Conservation (phyloP, 1,139 yeast species). For the Hyphopichia fennica region DNA sequence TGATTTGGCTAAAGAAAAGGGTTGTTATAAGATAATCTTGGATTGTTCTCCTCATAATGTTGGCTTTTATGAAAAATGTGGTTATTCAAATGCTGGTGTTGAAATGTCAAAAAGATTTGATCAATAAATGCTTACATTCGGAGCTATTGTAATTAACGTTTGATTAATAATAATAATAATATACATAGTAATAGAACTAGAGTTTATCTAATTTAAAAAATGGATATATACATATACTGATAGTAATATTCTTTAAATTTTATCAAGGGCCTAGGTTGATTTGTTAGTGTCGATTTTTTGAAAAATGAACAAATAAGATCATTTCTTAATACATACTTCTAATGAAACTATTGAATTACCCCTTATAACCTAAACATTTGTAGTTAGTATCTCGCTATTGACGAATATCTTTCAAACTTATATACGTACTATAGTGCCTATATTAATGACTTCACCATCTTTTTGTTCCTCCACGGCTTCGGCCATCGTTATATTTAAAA, state of each 20-base stretch:
- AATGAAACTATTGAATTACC: constrained; percentile 64
- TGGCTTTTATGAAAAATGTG: constrained; percentile 88
- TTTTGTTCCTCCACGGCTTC: constrained; percentile 66
- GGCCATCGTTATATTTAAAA: constrained; percentile 70
- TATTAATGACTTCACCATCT: constrained; percentile 50
- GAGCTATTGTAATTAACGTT: no score
- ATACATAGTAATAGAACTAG: neutral
- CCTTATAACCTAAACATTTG: constrained; percentile 41
- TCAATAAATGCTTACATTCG: neutral
- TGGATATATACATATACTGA: no score
- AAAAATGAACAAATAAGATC: neutral
- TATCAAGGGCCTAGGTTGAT: constrained; percentile 22
- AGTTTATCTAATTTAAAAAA: no score
- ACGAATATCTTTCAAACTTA: neutral
- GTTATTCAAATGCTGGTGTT: constrained; percentile 61
- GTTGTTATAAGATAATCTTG: constrained; percentile 85
- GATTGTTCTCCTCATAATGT: constrained; percentile 85
- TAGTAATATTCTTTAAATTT: no score
- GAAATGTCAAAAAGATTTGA: constrained; percentile 58
- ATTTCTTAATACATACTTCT: constrained; percentile 41
- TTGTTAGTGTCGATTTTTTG: constrained; percentile 3
- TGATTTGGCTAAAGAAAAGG: constrained; percentile 54
- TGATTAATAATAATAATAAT: neutral
- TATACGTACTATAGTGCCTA: constrained; percentile 54
- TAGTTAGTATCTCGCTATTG: constrained; percentile 22